Base-by-base conservation (phyloP, 2,329 filamentous ascomycete species). In the Hawksworthiomyces lignivorus region DNA sequence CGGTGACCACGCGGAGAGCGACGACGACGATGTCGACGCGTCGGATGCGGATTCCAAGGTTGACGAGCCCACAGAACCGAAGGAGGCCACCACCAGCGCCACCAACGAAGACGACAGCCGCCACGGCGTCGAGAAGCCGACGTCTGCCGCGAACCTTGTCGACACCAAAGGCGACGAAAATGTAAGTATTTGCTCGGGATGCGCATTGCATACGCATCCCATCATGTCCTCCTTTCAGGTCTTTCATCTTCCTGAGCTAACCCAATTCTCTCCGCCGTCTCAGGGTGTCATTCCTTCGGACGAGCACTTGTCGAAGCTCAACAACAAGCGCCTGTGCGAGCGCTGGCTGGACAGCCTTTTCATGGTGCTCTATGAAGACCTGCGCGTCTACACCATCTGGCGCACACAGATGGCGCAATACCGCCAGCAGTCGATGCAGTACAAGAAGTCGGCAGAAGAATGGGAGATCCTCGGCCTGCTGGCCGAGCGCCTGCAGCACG, bases 311-410 rank as follows among this genome's bases (percentile, higher is more conserved):
- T 89, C 88, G 7, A 86, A 90, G 53, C 87, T 98, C 58, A 92
- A 94, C 60, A 95, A 96, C 63, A 98, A 98, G 68, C 83, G 92
- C 1, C 77, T 98, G 1, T 98, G 92, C 57, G 92, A 98, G 64
- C 81, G 92, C 52, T 98, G 92, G 92, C 75, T 98, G 3, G 92
- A 98, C 63, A 97, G 94, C 55, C 74, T 98, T 18, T 98, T 98
- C 68, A 98, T 98, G 92, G 92, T 97, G 0, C 74, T 98, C 3
- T 98, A 98, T 61, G 92, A 98, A 62, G 92, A 98, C 57, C 75
- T 98, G 15, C 86, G 92, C 37, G 90, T 98, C 34, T 98, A 98
- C 69, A 98, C 92, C 11, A 98, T 98, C 62, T 98, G 92, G 92
- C 83, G 92, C 43, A 97, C 92, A 1, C 92, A 98, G 61, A 92